Conservation (phyloP, 352 stramenopile genomes). For the Phytopythium helicoides region DNA sequence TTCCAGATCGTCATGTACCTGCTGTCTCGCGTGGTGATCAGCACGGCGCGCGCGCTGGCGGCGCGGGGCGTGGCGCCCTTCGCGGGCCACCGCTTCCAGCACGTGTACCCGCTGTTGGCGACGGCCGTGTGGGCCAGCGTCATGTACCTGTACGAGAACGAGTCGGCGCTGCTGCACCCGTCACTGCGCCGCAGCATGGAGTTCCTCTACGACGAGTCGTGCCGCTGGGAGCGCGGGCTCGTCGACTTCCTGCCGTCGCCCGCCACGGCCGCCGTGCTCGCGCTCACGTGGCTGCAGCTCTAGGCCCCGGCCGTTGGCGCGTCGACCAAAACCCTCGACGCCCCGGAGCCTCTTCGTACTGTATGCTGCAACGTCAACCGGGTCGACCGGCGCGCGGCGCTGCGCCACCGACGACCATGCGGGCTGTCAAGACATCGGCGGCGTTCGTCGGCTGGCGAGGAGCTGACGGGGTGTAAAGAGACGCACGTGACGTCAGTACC, state of each 20-base stretch:
- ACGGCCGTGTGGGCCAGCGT: slow-evolving; percentile 75
- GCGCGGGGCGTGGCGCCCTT: slow-evolving; percentile 66
- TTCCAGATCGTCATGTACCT: slow-evolving; percentile 92
- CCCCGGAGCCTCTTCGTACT: no score
- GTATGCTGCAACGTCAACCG: no score
- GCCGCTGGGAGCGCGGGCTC: slow-evolving; percentile 61
- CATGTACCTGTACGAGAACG: slow-evolving; percentile 90
- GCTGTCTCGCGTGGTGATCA: slow-evolving; percentile 73
- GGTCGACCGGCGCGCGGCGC: no score
- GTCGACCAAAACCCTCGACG: no score
- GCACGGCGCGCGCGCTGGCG: slow-evolving; percentile 57
- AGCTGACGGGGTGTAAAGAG: no score
- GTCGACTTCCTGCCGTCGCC: slow-evolving; percentile 81
- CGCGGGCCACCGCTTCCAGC: slow-evolving; percentile 55
- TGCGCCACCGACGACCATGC: no score
- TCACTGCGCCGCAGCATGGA: slow-evolving; percentile 88
- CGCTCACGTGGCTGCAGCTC: slow-evolving; percentile 59
- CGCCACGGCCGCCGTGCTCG: slow-evolving; percentile 54
- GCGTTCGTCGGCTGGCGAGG: no score
- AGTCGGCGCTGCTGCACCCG: slow-evolving; percentile 67
- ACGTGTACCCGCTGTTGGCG: slow-evolving; percentile 77
- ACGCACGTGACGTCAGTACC: no score
- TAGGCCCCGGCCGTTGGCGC: no score
- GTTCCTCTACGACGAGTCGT: slow-evolving; percentile 88
- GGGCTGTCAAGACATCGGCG: no score